Evolutionary conservation across 257 asterid species (phyloP).

Genomic region (Lantana camara): DNA sequence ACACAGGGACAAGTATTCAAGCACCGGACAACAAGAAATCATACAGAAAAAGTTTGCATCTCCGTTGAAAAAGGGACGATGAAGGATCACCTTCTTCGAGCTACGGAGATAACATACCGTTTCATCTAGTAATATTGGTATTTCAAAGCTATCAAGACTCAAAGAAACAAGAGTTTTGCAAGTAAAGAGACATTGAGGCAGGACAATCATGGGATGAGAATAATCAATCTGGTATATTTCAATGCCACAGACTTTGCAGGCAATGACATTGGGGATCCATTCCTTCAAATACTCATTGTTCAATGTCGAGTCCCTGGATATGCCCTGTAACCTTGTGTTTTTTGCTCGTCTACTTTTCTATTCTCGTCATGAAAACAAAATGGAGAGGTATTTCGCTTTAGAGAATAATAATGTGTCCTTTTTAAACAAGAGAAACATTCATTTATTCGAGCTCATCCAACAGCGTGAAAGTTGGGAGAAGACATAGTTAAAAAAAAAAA

Average conservation of each 20-base stretch:
- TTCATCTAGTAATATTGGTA: no score
- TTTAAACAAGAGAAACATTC: no score
- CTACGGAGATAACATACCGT: constrained; percentile 13
- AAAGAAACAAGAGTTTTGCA: constrained; percentile 16
- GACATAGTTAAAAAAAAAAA: no score
- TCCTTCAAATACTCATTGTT: background rate
- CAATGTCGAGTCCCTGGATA: background rate
- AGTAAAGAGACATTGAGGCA: constrained; percentile 22
- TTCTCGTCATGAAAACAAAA: no score
- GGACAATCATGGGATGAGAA: no score
- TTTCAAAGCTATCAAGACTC: background rate
- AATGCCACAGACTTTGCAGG: background rate
- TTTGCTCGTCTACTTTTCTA: no score
- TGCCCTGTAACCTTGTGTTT: no score
- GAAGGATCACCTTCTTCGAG: constrained; percentile 10
- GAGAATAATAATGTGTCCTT: no score
- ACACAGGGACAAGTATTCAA: constrained; percentile 1
- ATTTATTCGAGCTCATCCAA: no score
- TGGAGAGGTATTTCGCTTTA: no score
- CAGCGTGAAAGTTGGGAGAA: no score
- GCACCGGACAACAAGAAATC: constrained; percentile 8
- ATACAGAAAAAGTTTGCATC: background rate
- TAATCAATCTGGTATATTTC: no score
- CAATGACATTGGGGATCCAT: background rate
- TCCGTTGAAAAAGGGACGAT: background rate